These are phyloP conservation scores for Monosporozyma servazzii DNA, from an alignment of 805 yeast genomes.

Conservation along the genomic window DNA sequence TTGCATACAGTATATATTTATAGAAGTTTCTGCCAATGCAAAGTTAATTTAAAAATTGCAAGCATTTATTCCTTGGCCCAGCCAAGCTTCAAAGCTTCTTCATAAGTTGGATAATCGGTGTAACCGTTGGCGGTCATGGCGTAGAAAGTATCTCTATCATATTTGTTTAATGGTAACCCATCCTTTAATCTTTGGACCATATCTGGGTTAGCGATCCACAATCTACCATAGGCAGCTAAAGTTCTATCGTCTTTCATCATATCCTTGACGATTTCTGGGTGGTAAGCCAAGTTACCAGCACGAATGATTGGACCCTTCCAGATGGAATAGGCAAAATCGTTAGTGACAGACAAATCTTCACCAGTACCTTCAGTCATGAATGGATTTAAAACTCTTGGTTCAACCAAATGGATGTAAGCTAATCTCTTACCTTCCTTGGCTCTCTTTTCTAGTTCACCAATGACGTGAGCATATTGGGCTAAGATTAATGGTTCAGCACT, in stretches of 20 bases:
- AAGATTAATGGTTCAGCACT: slow-evolving; percentile 26
- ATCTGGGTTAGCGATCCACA: slow-evolving; percentile 46
- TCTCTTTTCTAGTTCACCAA: slow-evolving; percentile 15
- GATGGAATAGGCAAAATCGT: slow-evolving; percentile 31
- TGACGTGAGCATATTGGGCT: slow-evolving; percentile 33
- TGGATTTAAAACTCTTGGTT: too few species aligned
- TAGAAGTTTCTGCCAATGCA: too few species aligned
- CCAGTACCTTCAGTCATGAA: slow-evolving; percentile 28
- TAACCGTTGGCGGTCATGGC: slow-evolving; percentile 30
- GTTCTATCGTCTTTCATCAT: slow-evolving; percentile 33
- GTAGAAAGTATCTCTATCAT: slow-evolving; percentile 42
- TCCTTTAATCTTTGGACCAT: slow-evolving; percentile 35
- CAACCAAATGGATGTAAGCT: slow-evolving; percentile 37
- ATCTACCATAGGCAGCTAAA: slow-evolving; percentile 35
- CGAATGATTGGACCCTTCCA: slow-evolving; percentile 37
- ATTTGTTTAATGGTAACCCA: slow-evolving; percentile 32
- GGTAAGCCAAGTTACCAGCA: slow-evolving; percentile 28
- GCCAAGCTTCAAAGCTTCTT: slow-evolving; percentile 8
- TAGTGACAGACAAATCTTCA: slow-evolving; percentile 21
- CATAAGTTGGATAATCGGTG: slow-evolving; percentile 32
- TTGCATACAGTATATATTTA: too few species aligned
- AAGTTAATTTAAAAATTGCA: too few species aligned
- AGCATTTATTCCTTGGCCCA: neutral
- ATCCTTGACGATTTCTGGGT: slow-evolving; percentile 15
- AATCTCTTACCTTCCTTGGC: slow-evolving; percentile 23